Evolutionary conservation across 208 protist species (phyloP).

Genomic region (Naegleria gruberi): DNA sequence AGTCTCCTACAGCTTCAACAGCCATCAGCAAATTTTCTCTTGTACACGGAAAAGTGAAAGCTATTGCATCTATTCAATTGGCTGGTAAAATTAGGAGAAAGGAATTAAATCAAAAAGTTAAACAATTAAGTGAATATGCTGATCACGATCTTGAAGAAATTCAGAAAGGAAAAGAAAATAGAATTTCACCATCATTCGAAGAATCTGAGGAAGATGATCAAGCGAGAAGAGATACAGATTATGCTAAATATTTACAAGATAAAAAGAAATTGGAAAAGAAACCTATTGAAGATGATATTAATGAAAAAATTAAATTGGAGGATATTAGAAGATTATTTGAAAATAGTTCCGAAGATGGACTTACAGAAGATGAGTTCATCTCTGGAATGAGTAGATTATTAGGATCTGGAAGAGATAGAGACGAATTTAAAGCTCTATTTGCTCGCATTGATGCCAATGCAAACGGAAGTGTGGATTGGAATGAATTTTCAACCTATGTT

Average conservation of each 20-base stretch:
- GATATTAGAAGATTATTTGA: conserved; percentile 18
- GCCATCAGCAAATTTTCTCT: background rate
- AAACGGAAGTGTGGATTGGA: conserved; percentile 36
- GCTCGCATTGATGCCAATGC: conserved; percentile 32
- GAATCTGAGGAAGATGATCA: too few relatives aligned
- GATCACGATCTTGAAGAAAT: too few relatives aligned
- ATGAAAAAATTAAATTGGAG: background rate
- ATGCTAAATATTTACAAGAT: background rate
- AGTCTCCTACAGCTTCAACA: background rate
- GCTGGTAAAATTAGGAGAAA: background rate
- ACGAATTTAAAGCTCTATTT: conserved; percentile 29
- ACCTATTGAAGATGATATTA: background rate
- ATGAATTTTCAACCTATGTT: conserved; percentile 36
- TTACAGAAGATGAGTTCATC: conserved; percentile 30
- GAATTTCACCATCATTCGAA: too few relatives aligned
- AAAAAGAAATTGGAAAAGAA: background rate
- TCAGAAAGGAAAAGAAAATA: too few relatives aligned
- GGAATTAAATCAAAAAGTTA: background rate
- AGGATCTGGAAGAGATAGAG: background rate
- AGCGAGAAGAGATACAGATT: background rate
- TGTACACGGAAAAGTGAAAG: background rate
- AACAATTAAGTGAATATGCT: background rate
- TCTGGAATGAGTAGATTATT: conserved; percentile 23
- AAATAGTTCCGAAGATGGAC: conserved; percentile 6
- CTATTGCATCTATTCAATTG: background rate